Percentiles rank a stretch among this genome's conserved stretches.
phyloP scores from a whole-genome alignment of 306 rosid species.

The Macrotyloma uniflorum region DNA sequence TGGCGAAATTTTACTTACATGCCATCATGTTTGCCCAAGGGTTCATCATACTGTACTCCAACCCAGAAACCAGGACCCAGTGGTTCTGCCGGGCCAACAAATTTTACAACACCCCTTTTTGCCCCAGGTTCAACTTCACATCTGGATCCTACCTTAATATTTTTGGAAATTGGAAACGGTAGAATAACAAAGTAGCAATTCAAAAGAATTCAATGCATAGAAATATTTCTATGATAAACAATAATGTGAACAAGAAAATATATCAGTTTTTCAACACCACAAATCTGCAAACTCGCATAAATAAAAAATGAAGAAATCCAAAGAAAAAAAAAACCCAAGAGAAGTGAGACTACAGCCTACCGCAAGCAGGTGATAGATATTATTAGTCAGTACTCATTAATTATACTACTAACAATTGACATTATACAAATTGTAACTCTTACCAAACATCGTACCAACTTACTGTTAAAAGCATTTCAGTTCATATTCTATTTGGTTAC shows the following conservation, averaged over 20 bases:
- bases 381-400: slow-evolving; percentile 1
- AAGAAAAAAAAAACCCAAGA: neutral
- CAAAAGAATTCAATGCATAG: neutral
- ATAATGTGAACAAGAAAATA: slow-evolving; percentile 19
- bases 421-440: neutral
- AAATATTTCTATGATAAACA: neutral
- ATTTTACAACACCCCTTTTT: slow-evolving; percentile 80
- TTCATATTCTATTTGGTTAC: neutral
- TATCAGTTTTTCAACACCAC: neutral
- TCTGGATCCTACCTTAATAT: slow-evolving; percentile 82
- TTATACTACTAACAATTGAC: neutral
- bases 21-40: slow-evolving; percentile 97
- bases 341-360: too few species aligned
- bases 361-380: neutral
- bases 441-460: neutral
- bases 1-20: slow-evolving; percentile 55
- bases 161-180: slow-evolving; percentile 22
- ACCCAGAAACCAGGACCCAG: slow-evolving; percentile 94
- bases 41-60: slow-evolving; percentile 96
- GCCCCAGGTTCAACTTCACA: slow-evolving; percentile 94
- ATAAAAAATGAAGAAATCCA: neutral
- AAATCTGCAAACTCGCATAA: neutral
- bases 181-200: neutral
- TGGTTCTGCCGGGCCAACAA: slow-evolving; percentile 76
- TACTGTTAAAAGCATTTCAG: neutral